phyloP scores from a whole-genome alignment of 2,329 filamentous ascomycete species.

The Pyrenochaeta sp. region DNA sequence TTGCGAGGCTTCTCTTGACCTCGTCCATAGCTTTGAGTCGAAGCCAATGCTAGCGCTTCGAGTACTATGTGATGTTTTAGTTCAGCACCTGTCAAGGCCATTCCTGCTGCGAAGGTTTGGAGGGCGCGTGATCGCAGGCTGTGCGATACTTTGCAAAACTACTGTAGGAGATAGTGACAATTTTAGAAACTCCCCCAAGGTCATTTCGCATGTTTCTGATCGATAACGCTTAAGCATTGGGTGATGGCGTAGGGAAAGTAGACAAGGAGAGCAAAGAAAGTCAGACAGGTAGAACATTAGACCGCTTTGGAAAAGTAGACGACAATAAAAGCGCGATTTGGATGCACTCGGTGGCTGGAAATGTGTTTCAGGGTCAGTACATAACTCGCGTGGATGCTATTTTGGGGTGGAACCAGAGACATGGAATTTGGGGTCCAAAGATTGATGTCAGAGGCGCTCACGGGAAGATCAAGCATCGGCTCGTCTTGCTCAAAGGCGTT shows the following conservation, averaged over 20 bases:
- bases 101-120: not conserved
- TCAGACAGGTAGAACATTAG: not conserved
- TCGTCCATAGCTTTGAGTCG: too few relatives aligned
- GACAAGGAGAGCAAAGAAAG: not conserved
- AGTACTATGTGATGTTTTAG: not conserved
- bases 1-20: too few relatives aligned
- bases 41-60: too few relatives aligned
- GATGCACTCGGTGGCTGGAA: not conserved
- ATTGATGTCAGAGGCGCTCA: not conserved
- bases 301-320: not conserved
- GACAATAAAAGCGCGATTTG: not conserved
- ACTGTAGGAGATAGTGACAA: not conserved
- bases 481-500: too few relatives aligned
- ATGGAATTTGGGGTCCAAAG: not conserved
- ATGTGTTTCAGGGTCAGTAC: not conserved
- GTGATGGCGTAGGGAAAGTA: not conserved
- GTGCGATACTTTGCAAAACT: not conserved
- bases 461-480: not conserved
- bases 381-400: not conserved
- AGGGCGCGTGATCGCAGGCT: not conserved
- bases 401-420: not conserved
- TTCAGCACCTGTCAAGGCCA: not conserved
- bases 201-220: not conserved
- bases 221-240: not conserved
- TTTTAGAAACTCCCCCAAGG: not conserved